These are phyloP conservation scores for Clausena lansium DNA, from an alignment of 345 rosid genomes.

Conservation along the genomic window DNA sequence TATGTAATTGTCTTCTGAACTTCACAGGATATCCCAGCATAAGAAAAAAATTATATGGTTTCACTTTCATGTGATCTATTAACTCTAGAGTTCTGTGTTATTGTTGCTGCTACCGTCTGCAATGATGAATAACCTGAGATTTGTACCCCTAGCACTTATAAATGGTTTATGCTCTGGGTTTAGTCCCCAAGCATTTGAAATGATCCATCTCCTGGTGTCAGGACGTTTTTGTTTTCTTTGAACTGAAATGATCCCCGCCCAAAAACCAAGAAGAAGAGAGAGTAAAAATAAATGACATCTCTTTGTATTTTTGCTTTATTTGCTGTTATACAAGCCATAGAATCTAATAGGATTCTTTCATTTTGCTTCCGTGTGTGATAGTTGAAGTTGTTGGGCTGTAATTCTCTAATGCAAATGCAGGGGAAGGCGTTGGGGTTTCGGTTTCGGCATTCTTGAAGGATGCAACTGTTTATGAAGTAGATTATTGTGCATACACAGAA, in stretches of 20 bases:
- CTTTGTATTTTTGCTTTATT: neutral
- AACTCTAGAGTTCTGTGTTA: neutral
- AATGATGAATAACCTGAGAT: neutral
- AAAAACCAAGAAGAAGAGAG: neutral
- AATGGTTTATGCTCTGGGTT: neutral
- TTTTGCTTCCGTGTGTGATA: neutral
- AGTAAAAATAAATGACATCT: neutral
- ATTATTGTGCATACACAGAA: conserved; percentile 67
- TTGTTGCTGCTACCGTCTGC: neutral
- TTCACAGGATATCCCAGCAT: neutral
- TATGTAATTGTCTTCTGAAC: neutral
- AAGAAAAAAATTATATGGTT: neutral
- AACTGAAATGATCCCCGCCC: neutral
- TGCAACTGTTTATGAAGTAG: conserved; percentile 52
- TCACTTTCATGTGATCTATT: neutral
- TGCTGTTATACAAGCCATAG: neutral
- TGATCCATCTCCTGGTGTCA: neutral
- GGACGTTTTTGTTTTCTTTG: neutral
- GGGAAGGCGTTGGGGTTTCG: conserved; percentile 85
- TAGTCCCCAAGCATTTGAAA: neutral
- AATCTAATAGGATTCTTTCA: neutral
- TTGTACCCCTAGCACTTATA: neutral
- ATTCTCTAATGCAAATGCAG: conserved; percentile 31
- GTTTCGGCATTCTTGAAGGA: conserved; percentile 57
- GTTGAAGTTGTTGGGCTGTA: neutral